These are phyloP conservation scores for Heterobasidion parviporum DNA, from an alignment of 1,284 basidiomycete genomes.

Conservation along the genomic window DNA sequence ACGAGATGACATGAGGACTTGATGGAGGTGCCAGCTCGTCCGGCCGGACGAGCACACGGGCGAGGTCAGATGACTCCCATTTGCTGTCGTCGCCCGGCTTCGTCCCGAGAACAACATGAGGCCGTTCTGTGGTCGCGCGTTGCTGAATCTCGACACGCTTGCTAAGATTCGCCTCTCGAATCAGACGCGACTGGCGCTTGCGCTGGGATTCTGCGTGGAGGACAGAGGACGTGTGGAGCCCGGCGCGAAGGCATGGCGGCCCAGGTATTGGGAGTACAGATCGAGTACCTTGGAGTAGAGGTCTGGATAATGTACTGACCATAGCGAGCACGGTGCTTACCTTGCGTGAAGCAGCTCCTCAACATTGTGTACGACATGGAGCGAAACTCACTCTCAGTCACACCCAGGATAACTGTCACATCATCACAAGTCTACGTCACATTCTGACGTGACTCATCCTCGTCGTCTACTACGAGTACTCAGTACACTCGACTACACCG, in stretches of 20 bases:
- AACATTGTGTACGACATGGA: background rate
- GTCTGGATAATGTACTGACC: too few relatives aligned
- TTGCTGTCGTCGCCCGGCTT: constrained; percentile 51
- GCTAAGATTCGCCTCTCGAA: constrained; percentile 44
- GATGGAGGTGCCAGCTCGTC: constrained; percentile 32
- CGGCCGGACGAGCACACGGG: constrained; percentile 49
- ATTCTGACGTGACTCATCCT: too few relatives aligned
- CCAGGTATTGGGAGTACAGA: constrained; percentile 18
- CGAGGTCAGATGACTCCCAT: constrained; percentile 60
- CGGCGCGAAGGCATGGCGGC: constrained; percentile 29
- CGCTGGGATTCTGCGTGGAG: constrained; percentile 27
- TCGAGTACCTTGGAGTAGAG: background rate
- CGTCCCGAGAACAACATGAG: constrained; percentile 70
- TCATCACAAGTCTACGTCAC: too few relatives aligned
- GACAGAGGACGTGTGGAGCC: constrained; percentile 50
- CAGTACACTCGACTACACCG: too few relatives aligned
- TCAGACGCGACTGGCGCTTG: constrained; percentile 27
- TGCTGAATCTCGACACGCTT: constrained; percentile 36
- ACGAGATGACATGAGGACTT: constrained; percentile 7
- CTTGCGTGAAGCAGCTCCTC: constrained; percentile 2
- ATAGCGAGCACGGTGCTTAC: background rate
- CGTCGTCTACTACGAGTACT: too few relatives aligned
- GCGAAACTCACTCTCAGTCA: background rate
- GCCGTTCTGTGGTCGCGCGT: constrained; percentile 34
- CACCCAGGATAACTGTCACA: too few relatives aligned